Evolutionary conservation across 2,329 filamentous ascomycete genomes (phyloP), one percentile per base, ranked within the genome.

Genomic region (Mycogone perniciosa): DNA sequence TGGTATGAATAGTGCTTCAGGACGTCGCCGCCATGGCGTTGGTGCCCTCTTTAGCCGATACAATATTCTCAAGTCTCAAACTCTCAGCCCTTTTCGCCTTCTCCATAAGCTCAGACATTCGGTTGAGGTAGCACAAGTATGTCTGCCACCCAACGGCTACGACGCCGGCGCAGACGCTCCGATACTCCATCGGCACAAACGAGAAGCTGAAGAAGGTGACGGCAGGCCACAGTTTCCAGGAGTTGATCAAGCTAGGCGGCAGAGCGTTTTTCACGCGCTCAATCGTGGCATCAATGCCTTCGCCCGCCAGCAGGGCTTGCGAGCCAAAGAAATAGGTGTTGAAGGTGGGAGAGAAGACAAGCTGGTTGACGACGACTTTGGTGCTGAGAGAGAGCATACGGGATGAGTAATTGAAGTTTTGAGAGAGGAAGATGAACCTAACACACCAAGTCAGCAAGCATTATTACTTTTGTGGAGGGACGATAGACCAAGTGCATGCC

Each of bases 71-170:
- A 11, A 20, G 6, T n/a, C 10, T 7, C 41, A 27, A 26, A n/a
- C 41, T 27, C 41, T 42, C 35, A 4, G 20, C 13, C 27, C 20
- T 39, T 2, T 37, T 49, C 6, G 50, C 51, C 38, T 20, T 20
- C 20, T 58, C 56, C 40, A 44, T 41, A 40, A 54, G 64, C 65
- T 89, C 88, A 2, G 88, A 88, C 55, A 74, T 73, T 61, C 85
- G 78, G 61, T 95, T 95, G 62, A 95, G 68, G 67, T 83, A 87
- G 59, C 84, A 88, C 59, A 96, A 64, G 74, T 96, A 96, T 1
- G 89, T 90, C 77, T 96, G 91, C 91, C 91, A 96, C 0, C 87
- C 88, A 46, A 96, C 85, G 1, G 89, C 88, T 57, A 95, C 79
- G 6, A 86, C 71, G 1, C 88, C 89, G 0, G 86, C 82, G 59